Conservation (phyloP, 257 asterid genomes). For the Galeopsis tetrahit region DNA sequence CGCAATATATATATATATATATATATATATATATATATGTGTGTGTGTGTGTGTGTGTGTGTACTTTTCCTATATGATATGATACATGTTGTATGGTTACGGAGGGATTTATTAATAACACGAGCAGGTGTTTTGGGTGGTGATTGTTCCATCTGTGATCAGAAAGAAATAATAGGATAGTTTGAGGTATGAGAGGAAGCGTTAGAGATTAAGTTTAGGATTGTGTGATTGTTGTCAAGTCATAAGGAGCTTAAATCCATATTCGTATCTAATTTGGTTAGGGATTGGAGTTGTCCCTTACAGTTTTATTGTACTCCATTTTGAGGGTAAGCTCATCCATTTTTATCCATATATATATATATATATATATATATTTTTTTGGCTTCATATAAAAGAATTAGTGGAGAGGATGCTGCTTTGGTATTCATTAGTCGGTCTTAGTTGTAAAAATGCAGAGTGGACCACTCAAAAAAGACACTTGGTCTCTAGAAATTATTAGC, state of each 20-base stretch:
- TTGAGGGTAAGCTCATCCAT: not conserved
- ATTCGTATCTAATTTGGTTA: not conserved
- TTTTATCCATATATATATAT: not conserved
- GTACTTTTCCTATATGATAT: not conserved
- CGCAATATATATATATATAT: not conserved
- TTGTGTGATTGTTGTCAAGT: not conserved
- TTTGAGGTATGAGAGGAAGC: conserved; percentile 6
- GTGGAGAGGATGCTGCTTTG: not conserved
- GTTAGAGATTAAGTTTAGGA: conserved; percentile 1
- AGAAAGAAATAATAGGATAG: not conserved
- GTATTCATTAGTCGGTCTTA: conserved; percentile 2
- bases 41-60: no score
- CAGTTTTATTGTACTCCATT: not conserved
- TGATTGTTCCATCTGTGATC: not conserved
- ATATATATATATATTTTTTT: no score
- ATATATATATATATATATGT: not conserved
- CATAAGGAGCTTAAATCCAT: not conserved
- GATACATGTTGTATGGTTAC: not conserved
- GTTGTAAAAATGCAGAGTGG: not conserved
- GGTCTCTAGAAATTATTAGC: conserved; percentile 1
- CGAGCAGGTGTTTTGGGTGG: not conserved
- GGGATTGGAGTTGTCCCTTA: not conserved
- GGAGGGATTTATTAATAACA: not conserved
- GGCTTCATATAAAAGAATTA: not conserved
- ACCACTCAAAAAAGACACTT: not conserved